Conservation (phyloP, 129 eudicot species). For the Chrysanthemum lavandulifolium region DNA sequence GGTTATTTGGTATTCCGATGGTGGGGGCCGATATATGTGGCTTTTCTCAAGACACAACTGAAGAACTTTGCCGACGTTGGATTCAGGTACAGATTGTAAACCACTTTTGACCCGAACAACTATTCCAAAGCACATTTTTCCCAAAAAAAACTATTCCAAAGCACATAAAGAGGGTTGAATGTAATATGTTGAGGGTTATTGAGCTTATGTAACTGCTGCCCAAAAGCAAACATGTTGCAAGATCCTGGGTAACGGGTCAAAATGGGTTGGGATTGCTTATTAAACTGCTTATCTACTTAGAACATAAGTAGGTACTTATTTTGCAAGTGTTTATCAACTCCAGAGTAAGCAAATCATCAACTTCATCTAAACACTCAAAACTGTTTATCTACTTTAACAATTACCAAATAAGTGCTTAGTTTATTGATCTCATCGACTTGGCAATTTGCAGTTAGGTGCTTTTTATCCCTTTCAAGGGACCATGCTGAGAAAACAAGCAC, state of each 20-base stretch:
- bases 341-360: no score
- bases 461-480: constrained; percentile 89
- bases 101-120: neutral
- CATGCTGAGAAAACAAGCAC: constrained; percentile 39
- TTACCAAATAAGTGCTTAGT: neutral
- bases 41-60: constrained; percentile 58
- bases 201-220: no score
- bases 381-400: neutral
- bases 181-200: neutral
- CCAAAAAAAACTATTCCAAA: neutral
- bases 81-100: constrained; percentile 57
- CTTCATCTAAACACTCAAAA: no score
- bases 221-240: neutral
- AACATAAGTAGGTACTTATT: no score
- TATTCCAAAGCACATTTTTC: neutral
- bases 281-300: no score
- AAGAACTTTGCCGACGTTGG: constrained; percentile 89
- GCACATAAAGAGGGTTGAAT: neutral
- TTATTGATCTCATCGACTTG: neutral
- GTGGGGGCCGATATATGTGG: constrained; percentile 96
- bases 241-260: neutral
- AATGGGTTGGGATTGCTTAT: neutral
- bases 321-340: no score
- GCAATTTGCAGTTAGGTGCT: constrained; percentile 67
- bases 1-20: constrained; percentile 84